These are phyloP conservation scores for Theobroma grandiflorum DNA, from an alignment of 441 rosid species.

Conservation along the genomic window DNA sequence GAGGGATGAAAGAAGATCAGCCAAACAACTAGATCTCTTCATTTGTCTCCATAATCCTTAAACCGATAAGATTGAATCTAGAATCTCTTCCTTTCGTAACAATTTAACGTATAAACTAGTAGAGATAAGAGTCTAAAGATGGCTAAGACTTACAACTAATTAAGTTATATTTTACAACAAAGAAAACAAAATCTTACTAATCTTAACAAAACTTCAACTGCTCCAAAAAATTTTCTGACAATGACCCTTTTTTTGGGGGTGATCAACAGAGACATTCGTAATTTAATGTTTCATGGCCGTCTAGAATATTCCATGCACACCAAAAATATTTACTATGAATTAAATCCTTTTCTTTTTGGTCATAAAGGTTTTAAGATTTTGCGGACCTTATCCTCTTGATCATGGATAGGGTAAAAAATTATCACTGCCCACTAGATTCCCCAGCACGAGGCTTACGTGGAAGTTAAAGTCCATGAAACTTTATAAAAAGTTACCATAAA, in stretches of 20 bases:
- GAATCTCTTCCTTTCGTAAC: not conserved
- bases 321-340: not conserved
- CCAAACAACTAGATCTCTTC: not conserved
- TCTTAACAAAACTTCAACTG: not conserved
- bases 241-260: not conserved
- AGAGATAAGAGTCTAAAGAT: not conserved
- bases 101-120: not conserved
- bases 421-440: too few species aligned
- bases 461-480: too few species aligned
- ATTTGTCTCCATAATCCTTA: constrained; percentile 10
- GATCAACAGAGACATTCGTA: not conserved
- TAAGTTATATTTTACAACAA: not conserved
- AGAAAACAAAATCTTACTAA: not conserved
- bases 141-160: not conserved
- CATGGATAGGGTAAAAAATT: too few species aligned
- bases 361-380: too few species aligned
- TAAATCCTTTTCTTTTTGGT: too few species aligned
- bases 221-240: not conserved
- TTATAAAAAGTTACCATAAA: too few species aligned
- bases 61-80: constrained; percentile 18
- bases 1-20: not conserved
- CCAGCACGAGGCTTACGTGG: too few species aligned
- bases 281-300: not conserved
- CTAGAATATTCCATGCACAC: not conserved
- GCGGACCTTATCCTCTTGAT: too few species aligned